These are phyloP conservation scores for Candolleomyces aberdarensis DNA, from an alignment of 768 basidiomycete species.

Conservation along the genomic window DNA sequence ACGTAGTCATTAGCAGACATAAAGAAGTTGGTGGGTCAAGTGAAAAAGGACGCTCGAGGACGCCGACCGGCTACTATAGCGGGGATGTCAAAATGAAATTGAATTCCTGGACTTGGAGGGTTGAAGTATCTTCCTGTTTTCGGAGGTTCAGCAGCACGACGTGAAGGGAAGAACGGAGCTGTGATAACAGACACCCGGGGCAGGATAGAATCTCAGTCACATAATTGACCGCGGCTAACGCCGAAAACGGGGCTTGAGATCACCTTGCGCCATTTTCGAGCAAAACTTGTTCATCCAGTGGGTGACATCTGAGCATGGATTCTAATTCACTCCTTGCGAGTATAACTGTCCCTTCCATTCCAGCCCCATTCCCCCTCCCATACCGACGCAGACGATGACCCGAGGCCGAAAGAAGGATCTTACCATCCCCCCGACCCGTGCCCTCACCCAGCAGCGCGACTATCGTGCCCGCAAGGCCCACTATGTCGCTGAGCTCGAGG, in stretches of 20 bases:
- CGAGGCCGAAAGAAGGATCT: slow-evolving; percentile 65
- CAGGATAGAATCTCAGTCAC: background rate
- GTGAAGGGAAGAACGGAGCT: background rate
- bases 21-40: background rate
- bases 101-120: background rate
- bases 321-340: slow-evolving; percentile 9
- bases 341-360: slow-evolving; percentile 13
- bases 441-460: slow-evolving; percentile 60
- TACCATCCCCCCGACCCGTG: slow-evolving; percentile 53
- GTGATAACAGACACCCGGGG: background rate
- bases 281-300: slow-evolving; percentile 22
- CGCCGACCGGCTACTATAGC: background rate
- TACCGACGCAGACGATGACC: slow-evolving; percentile 38
- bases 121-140: background rate
- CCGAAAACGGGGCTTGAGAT: slow-evolving; percentile 6
- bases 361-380: slow-evolving; percentile 3
- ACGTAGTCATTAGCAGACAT: background rate
- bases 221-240: background rate
- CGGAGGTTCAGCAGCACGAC: too few relatives aligned
- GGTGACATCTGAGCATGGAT: slow-evolving; percentile 8
- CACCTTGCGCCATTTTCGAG: slow-evolving; percentile 36
- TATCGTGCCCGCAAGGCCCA: slow-evolving; percentile 60
- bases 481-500: slow-evolving; percentile 55
- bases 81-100: slow-evolving; percentile 6
- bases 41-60: background rate